Conservation (phyloP, 78 protist species). For the Dictyostelium citrinum region DNA sequence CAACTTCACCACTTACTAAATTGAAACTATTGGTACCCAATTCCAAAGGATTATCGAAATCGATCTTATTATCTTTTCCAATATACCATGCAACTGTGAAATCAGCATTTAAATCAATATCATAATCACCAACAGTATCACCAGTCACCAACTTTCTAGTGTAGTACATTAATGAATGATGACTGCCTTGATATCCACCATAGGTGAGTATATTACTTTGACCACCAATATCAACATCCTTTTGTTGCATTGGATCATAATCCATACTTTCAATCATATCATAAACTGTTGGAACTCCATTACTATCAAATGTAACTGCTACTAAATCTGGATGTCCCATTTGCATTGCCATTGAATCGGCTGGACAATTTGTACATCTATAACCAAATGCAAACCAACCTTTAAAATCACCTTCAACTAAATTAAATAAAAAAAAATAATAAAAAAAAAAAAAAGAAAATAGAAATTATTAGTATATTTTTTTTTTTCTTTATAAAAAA, state of each 20-base stretch:
- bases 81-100: slow-evolving; percentile 9
- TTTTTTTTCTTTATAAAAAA: too few relatives aligned
- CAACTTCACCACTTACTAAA: neutral
- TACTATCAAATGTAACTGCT: neutral
- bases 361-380: neutral
- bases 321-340: slow-evolving; percentile 1
- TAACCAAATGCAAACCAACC: slow-evolving; percentile 7
- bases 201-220: neutral
- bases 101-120: neutral
- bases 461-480: too few relatives aligned
- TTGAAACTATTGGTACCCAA: neutral
- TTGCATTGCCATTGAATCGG: neutral
- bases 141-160: slow-evolving; percentile 13
- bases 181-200: neutral
- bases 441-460: neutral
- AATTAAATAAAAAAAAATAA: neutral
- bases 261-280: slow-evolving; percentile 1
- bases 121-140: slow-evolving; percentile 18
- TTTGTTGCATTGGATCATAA: neutral
- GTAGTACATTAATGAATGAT: neutral
- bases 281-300: neutral
- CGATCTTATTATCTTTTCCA: neutral
- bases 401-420: neutral
- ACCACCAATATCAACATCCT: neutral
- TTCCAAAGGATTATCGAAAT: neutral